phyloP scores from a whole-genome alignment of 2,329 filamentous ascomycete species.

The Neofusicoccum kwambonambiense region DNA sequence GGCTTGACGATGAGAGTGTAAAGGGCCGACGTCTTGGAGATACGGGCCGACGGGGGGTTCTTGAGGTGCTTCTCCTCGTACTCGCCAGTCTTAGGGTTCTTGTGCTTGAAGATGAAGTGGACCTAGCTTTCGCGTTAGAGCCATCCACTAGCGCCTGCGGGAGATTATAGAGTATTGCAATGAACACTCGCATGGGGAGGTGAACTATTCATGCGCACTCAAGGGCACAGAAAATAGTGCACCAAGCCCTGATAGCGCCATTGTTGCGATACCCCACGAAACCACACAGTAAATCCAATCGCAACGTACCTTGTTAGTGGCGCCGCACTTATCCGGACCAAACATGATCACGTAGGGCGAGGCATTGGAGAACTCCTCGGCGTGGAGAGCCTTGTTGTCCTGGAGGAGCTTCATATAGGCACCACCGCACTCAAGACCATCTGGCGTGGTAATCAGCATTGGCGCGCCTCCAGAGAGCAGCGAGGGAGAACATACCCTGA shows the following conservation, averaged over 20 bases:
- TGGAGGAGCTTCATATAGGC: constrained; percentile 99
- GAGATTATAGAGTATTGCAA: too few species aligned
- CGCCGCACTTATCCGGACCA: constrained; percentile 97
- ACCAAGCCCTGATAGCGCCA: not conserved
- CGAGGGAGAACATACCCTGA: constrained; percentile 67
- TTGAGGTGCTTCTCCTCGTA: constrained; percentile 99
- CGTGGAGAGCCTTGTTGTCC: constrained; percentile 94
- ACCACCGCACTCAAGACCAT: constrained; percentile 94
- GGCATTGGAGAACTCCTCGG: constrained; percentile 95
- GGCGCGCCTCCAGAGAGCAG: not conserved
- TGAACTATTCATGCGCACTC: too few species aligned
- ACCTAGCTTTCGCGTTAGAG: constrained; percentile 45
- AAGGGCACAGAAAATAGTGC: constrained; percentile 20
- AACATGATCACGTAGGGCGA: constrained; percentile 99
- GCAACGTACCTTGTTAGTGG: constrained; percentile 85
- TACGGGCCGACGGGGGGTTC: constrained; percentile 78
- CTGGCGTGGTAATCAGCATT: constrained; percentile 44
- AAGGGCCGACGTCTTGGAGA: constrained; percentile 87
- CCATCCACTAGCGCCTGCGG: not conserved
- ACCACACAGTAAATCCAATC: not conserved
- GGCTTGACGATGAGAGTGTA: constrained; percentile 97
- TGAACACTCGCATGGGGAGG: too few species aligned
- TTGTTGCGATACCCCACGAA: not conserved
- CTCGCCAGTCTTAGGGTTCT: constrained; percentile 99
- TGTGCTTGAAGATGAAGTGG: constrained; percentile 99